A percentile compares a stretch with the other conserved stretches of the same genome.
phyloP scores from a whole-genome alignment of 202 grass and related monocot species.

The Schoenoplectus triqueter region DNA sequence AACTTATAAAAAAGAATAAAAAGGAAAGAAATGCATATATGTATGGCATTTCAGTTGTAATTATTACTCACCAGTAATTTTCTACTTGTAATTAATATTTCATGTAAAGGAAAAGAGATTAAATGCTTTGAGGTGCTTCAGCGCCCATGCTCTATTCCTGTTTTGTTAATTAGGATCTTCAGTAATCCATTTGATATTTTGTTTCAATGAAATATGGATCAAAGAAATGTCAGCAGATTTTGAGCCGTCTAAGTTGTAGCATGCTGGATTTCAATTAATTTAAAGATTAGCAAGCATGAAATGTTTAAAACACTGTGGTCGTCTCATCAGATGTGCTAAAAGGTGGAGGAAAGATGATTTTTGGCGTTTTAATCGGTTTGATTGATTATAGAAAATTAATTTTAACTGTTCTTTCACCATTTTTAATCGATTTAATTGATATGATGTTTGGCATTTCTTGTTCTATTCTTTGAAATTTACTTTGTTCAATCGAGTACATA shows the following conservation, averaged over 20 bases:
- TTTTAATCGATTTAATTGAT: no score
- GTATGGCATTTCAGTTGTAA: constrained; percentile 58
- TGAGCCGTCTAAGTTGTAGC: background rate
- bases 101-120: constrained; percentile 38
- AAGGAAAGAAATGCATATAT: constrained; percentile 33
- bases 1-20: constrained; percentile 42
- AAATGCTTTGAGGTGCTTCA: constrained; percentile 32
- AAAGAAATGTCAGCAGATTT: no score
- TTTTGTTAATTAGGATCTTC: constrained; percentile 21
- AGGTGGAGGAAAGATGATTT: background rate
- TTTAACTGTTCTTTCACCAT: no score
- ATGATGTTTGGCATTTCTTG: background rate
- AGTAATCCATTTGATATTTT: no score
- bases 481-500: background rate
- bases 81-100: constrained; percentile 28
- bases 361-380: background rate
- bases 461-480: background rate
- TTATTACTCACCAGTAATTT: constrained; percentile 39
- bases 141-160: constrained; percentile 7
- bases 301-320: background rate
- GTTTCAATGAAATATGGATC: no score
- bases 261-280: constrained; percentile 1
- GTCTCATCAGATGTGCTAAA: background rate
- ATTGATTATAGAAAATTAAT: background rate
- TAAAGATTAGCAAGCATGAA: background rate